phyloP scores from a whole-genome alignment of 306 rosid species.

The barrel medic (Medicago truncatula) region DNA sequence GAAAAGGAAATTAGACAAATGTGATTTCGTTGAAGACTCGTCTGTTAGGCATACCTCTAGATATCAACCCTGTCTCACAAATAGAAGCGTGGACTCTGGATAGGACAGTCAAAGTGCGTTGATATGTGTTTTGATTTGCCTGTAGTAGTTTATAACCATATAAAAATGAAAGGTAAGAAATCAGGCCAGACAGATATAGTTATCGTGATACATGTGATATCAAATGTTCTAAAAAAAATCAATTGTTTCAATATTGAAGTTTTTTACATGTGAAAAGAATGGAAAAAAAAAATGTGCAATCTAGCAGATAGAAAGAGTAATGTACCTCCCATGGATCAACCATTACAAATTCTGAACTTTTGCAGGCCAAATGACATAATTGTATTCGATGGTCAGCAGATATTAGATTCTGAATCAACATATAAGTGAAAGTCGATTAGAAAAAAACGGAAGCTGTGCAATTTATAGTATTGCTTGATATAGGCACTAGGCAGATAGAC shows the following conservation, averaged over 20 bases:
- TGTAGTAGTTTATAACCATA: slow-evolving; percentile 43
- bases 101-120: slow-evolving; percentile 70
- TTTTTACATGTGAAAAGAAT: slow-evolving; percentile 19
- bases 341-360: slow-evolving; percentile 81
- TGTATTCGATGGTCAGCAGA: slow-evolving; percentile 76
- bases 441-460: slow-evolving; percentile 20
- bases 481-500: background rate
- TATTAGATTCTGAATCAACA: slow-evolving; percentile 62
- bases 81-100: slow-evolving; percentile 67
- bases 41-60: slow-evolving; percentile 58
- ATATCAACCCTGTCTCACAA: slow-evolving; percentile 55
- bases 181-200: background rate
- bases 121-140: slow-evolving; percentile 80
- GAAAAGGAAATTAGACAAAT: slow-evolving; percentile 3
- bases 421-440: slow-evolving; percentile 34
- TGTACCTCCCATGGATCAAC: slow-evolving; percentile 98
- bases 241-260: slow-evolving; percentile 7
- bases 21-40: slow-evolving; percentile 12
- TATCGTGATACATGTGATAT: background rate
- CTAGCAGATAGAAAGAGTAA: slow-evolving; percentile 21
- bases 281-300: background rate
- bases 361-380: slow-evolving; percentile 73
- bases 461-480: background rate
- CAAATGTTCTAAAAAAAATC: slow-evolving; percentile 18
- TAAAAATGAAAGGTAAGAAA: slow-evolving; percentile 27